These are phyloP conservation scores for Coniochaeta ligniaria DNA, from an alignment of 2,329 filamentous ascomycete species.

Conservation along the genomic window DNA sequence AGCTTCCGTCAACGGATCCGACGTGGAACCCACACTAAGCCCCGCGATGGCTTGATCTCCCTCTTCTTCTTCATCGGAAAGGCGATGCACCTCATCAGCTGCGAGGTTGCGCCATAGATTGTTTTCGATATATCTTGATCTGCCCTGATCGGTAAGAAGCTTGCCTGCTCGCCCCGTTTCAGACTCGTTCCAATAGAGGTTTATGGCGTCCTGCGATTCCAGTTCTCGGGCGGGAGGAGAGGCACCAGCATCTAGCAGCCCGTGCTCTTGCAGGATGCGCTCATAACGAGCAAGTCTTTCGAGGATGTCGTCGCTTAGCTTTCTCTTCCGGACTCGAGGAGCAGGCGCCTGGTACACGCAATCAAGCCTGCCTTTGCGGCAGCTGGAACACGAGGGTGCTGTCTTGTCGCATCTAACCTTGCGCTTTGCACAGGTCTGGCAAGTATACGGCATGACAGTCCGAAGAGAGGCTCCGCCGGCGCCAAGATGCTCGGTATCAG, in stretches of 20 bases:
- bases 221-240: background rate
- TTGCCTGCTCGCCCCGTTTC: slow-evolving; percentile 7
- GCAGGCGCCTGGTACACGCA: slow-evolving; percentile 32
- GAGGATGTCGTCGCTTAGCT: slow-evolving; percentile 20
- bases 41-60: slow-evolving; percentile 12
- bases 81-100: slow-evolving; percentile 16
- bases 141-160: slow-evolving; percentile 20
- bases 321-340: slow-evolving; percentile 29
- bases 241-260: slow-evolving; percentile 15
- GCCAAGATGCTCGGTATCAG: background rate
- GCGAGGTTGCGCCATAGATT: slow-evolving; percentile 18
- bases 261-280: slow-evolving; percentile 25
- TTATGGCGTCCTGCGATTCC: slow-evolving; percentile 3
- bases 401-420: slow-evolving; percentile 22
- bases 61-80: slow-evolving; percentile 14
- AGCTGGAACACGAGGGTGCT: slow-evolving; percentile 15
- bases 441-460: slow-evolving; percentile 15
- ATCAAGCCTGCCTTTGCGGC: slow-evolving; percentile 18
- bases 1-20: slow-evolving; percentile 9
- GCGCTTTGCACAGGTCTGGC: slow-evolving; percentile 17
- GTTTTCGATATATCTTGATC: slow-evolving; percentile 33
- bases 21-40: no score
- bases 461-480: background rate
- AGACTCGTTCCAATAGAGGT: slow-evolving; percentile 3
- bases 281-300: slow-evolving; percentile 32